phyloP scores from a whole-genome alignment of 1,284 basidiomycete genomes.

The Meira nashicola region DNA sequence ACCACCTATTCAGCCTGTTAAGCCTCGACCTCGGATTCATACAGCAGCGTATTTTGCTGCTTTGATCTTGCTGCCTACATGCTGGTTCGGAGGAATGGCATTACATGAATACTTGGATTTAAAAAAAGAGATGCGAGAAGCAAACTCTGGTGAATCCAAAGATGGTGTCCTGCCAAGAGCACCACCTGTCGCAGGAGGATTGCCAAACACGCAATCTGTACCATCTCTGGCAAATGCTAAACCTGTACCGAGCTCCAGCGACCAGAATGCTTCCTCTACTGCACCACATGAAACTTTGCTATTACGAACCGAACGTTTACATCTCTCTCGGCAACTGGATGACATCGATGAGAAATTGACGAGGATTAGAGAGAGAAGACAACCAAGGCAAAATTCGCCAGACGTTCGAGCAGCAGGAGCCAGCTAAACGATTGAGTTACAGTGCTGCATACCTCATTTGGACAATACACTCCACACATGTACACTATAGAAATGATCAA shows the following conservation, averaged over 20 bases:
- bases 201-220: no score
- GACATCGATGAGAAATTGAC: slow-evolving; percentile 4
- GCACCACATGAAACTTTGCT: neutral
- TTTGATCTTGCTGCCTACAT: slow-evolving; percentile 7
- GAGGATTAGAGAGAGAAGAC: neutral
- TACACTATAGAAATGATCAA: neutral
- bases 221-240: no score
- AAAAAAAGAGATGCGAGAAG: neutral
- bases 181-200: neutral
- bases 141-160: neutral
- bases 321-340: neutral
- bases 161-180: neutral
- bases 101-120: slow-evolving; percentile 1
- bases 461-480: neutral
- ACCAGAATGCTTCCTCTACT: neutral
- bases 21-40: neutral
- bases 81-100: slow-evolving; percentile 7
- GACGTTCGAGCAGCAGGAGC: no score
- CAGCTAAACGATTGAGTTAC: neutral
- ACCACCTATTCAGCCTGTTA: neutral
- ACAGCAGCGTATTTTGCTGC: neutral
- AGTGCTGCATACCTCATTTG: neutral
- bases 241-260: neutral
- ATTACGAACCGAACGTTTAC: neutral
- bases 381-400: neutral